Conservation (phyloP, 495 filamentous ascomycete genomes). For the Aspergillus indologenus region DNA sequence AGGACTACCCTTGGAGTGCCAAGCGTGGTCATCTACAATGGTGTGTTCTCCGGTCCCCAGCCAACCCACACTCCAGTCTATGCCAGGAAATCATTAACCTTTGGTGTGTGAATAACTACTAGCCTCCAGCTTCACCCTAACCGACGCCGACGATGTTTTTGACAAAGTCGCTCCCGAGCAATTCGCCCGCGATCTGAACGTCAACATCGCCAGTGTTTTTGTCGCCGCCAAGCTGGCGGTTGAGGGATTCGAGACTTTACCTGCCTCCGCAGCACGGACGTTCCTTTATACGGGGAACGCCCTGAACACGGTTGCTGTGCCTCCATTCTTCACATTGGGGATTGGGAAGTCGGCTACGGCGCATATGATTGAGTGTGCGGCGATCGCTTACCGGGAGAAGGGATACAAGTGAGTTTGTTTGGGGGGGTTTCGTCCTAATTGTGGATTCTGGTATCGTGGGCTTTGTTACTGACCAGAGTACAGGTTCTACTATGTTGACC, state of each 20-base stretch:
- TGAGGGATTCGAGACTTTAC: conserved; percentile 35
- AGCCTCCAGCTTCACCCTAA: background rate
- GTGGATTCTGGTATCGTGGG: no score
- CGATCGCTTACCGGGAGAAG: conserved; percentile 35
- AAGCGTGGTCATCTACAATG: conserved; percentile 51
- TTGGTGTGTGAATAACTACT: background rate
- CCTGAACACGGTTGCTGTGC: conserved; percentile 32
- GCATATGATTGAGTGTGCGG: conserved; percentile 42
- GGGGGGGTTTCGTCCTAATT: no score
- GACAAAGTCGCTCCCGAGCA: conserved; percentile 27
- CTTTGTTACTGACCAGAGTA: conserved; percentile 21
- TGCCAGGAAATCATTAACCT: background rate
- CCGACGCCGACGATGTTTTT: conserved; percentile 13
- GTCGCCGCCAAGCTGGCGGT: conserved; percentile 45
- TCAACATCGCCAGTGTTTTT: conserved; percentile 46
- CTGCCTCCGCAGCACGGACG: conserved; percentile 24
- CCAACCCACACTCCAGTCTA: background rate
- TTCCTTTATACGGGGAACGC: conserved; percentile 53
- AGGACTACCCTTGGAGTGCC: conserved; percentile 36
- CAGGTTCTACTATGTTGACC: conserved; percentile 47
- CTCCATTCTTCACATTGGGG: conserved; percentile 33
- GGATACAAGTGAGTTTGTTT: conserved; percentile 49
- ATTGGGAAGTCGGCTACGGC: conserved; percentile 45
- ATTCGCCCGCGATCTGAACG: conserved; percentile 36
- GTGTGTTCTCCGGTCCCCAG: conserved; percentile 17